Base-by-base conservation (phyloP, 371 early-diverging fungal genomes). In the Lichtheimia hyalospora region DNA sequence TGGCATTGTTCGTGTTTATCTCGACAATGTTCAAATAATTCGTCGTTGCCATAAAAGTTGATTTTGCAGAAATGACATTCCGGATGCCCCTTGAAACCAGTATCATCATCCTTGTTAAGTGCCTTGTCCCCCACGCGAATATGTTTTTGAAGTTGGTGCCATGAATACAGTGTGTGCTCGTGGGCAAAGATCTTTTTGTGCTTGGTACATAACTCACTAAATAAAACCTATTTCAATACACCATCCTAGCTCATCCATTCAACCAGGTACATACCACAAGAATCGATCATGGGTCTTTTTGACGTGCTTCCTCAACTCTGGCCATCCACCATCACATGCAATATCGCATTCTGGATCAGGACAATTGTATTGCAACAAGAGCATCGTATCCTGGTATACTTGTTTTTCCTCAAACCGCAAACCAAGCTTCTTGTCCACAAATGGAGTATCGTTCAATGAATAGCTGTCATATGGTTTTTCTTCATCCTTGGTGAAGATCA, bases 1-100 rank as follows among this genome's bases (percentile, higher is more conserved):
- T 92, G 90, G 61, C 98, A 98, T 69, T 94, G 90, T 69, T 98
- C 97, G 74, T 98, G 97, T 56, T 85, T 86, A 55, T 94, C 87
- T n/a, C 92, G 84, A 67, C 97, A 97, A 71, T 98, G 98, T 40
- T 90, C 90, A 71, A 83, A 96, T 21, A 98, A 74, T 69, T 93
- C 95, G 67, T 98, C 98, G 46, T 87, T 82, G 25, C 89, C 92
- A 68, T 92, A 97, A 62, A 92, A 98, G 48, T 79, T 74, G 21
- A 62, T 82, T 10, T 81, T 73, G 71, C 98, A 98, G 68, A 97
- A 97, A 4, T 84, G 86, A 73, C 98, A 98, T 52, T 84, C 79
- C 1, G 97, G 97, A 69, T 98, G 98, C 3, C 97, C 98, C 24
- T 81, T 89, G 72, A 96, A 96, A 12, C 90, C 91, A 1, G 88